These are phyloP conservation scores for Cystobasidium sp. DNA, from an alignment of 1,284 basidiomycete species.

Conservation along the genomic window DNA sequence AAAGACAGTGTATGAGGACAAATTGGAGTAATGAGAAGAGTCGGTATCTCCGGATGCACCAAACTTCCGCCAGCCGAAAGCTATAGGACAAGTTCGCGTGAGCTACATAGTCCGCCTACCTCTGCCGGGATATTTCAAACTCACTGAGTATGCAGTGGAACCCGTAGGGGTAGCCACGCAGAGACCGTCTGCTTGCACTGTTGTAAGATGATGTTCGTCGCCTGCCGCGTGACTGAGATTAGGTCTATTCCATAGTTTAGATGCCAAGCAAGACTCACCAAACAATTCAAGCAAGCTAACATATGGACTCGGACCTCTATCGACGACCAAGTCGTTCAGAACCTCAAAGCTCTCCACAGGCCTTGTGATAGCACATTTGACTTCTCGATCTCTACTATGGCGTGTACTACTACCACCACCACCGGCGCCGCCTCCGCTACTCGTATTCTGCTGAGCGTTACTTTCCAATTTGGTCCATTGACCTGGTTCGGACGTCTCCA, in stretches of 20 bases:
- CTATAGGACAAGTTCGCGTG: too few relatives aligned
- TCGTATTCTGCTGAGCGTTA: slow-evolving; percentile 60
- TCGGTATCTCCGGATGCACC: slow-evolving; percentile 96
- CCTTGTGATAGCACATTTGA: slow-evolving; percentile 95
- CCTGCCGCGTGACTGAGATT: too few relatives aligned
- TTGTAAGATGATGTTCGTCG: slow-evolving; percentile 98
- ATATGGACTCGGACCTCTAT: slow-evolving; percentile 96
- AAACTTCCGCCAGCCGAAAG: slow-evolving; percentile 96
- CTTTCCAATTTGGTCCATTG: slow-evolving; percentile 95
- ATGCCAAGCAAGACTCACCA: slow-evolving; percentile 65
- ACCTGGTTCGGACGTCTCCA: slow-evolving; percentile 81
- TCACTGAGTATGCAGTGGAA: slow-evolving; percentile 93
- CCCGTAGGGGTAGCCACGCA: slow-evolving; percentile 96
- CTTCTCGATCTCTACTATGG: slow-evolving; percentile 75
- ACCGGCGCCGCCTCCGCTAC: slow-evolving; percentile 44
- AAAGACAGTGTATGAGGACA: slow-evolving; percentile 99
- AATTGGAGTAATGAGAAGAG: slow-evolving; percentile 94
- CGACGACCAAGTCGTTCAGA: slow-evolving; percentile 95
- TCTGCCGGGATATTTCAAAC: too few relatives aligned
- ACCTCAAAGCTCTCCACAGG: slow-evolving; percentile 98
- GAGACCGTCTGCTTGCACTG: slow-evolving; percentile 96
- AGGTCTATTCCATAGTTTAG: too few relatives aligned
- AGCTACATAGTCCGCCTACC: too few relatives aligned
- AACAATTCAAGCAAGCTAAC: slow-evolving; percentile 95
- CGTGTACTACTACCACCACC: slow-evolving; percentile 56